Evolutionary conservation across 2,329 filamentous ascomycete genomes (phyloP).

Genomic region (Alternaria longipes): DNA sequence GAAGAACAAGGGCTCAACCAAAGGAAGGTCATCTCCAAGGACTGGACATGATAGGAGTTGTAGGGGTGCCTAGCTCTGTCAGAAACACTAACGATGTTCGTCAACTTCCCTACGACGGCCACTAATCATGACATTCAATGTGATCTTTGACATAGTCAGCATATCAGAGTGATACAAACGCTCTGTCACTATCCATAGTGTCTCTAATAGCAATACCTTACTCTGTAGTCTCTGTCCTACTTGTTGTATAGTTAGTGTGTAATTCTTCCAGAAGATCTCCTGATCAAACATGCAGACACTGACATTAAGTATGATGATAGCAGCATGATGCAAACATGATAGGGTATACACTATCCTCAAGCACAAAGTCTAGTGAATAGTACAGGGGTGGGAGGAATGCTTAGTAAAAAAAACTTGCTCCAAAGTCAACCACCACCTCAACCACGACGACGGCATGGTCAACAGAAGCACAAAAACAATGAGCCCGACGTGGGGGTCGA

Average conservation of each 20-base stretch:
- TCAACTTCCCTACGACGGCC: background rate
- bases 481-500: slow-evolving; percentile 27
- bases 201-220: background rate
- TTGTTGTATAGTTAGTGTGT: background rate
- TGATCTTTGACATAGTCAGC: background rate
- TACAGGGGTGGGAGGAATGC: background rate
- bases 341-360: background rate
- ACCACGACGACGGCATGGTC: background rate
- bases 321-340: background rate
- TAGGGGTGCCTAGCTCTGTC: background rate
- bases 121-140: background rate
- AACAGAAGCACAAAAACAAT: background rate
- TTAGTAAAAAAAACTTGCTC: background rate
- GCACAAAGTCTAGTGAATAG: no score
- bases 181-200: background rate
- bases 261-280: no score
- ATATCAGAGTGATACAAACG: background rate
- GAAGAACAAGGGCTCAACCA: background rate
- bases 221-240: background rate
- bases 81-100: background rate
- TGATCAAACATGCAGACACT: background rate
- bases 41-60: background rate
- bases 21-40: background rate
- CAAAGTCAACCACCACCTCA: background rate
- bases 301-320: background rate